phyloP scores from a whole-genome alignment of 306 rosid genomes.

The Quercus gilva region DNA sequence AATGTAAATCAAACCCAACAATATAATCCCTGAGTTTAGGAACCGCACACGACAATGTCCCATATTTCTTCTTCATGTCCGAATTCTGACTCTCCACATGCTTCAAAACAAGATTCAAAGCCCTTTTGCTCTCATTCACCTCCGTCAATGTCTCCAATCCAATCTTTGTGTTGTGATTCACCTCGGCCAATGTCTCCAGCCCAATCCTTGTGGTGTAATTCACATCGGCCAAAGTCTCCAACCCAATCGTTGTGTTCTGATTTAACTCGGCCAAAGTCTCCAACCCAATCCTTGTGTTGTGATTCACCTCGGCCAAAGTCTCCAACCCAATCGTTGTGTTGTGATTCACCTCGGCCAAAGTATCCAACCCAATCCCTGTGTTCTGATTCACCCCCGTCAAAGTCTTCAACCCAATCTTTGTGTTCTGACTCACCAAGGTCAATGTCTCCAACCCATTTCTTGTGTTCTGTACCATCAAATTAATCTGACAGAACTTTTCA shows the following conservation, averaged over 20 bases:
- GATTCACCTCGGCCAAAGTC: too few relatives aligned
- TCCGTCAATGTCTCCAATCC: too few relatives aligned
- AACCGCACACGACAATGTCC: constrained; percentile 6
- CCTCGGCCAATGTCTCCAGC: too few relatives aligned
- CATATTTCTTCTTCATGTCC: not conserved
- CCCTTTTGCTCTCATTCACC: too few relatives aligned
- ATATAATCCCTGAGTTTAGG: constrained; percentile 16
- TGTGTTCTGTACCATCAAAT: not conserved
- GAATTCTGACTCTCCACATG: not conserved
- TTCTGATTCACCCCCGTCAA: not conserved
- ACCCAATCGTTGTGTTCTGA: too few relatives aligned
- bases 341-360: too few relatives aligned
- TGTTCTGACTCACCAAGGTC: too few relatives aligned
- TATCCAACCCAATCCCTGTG: too few relatives aligned
- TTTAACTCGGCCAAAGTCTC: not conserved
- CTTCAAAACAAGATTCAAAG: not conserved
- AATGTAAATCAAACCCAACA: constrained; percentile 33
- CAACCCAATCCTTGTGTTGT: not conserved
- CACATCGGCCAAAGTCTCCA: not conserved
- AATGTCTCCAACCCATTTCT: constrained; percentile 3
- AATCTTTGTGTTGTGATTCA: too few relatives aligned
- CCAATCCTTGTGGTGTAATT: not conserved
- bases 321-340: too few relatives aligned
- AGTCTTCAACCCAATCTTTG: not conserved
- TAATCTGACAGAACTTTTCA: not conserved